Conservation (phyloP, 2,329 filamentous ascomycete genomes). For the Sclerotinia subarctica region DNA sequence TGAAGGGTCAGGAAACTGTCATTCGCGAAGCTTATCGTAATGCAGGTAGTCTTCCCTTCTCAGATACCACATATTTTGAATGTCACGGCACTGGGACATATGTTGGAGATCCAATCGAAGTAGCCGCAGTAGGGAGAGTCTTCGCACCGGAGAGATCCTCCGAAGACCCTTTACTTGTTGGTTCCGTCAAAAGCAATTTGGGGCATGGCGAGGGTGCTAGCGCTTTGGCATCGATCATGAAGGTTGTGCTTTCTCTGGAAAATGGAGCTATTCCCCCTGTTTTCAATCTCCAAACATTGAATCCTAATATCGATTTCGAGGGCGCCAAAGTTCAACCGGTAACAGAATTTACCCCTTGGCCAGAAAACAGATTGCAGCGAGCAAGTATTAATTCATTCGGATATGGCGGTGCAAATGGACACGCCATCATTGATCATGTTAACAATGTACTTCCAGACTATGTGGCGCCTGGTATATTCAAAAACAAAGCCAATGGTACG, state of each 20-base stretch:
- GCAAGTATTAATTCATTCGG: conserved; percentile 32
- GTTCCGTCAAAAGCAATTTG: conserved; percentile 13
- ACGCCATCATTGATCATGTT: conserved; percentile 36
- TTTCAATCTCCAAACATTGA: not conserved
- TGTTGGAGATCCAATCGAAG: conserved; percentile 14
- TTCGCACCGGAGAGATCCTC: not conserved
- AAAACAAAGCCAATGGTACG: too few species aligned
- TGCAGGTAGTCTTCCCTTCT: conserved; percentile 10
- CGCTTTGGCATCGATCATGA: conserved; percentile 17
- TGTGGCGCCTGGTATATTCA: too few species aligned
- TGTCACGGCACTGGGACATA: conserved; percentile 13
- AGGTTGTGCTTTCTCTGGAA: conserved; percentile 11
- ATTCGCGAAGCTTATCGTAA: conserved; percentile 18
- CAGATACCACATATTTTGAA: conserved; percentile 9
- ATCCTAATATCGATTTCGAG: conserved; percentile 3
- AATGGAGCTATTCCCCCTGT: not conserved
- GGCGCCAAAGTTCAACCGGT: conserved; percentile 4
- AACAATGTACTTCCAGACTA: too few species aligned
- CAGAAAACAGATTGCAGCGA: not conserved
- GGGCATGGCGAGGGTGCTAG: conserved; percentile 17
- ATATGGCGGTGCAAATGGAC: conserved; percentile 41
- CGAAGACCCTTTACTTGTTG: not conserved
- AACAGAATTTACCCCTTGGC: conserved; percentile 2
- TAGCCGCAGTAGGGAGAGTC: not conserved
- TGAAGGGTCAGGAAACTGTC: conserved; percentile 40